A percentile compares a stretch with the other conserved stretches of the same genome.
Evolutionary conservation across 495 filamentous ascomycete species (phyloP).

Genomic region (Podospora tetraspora): DNA sequence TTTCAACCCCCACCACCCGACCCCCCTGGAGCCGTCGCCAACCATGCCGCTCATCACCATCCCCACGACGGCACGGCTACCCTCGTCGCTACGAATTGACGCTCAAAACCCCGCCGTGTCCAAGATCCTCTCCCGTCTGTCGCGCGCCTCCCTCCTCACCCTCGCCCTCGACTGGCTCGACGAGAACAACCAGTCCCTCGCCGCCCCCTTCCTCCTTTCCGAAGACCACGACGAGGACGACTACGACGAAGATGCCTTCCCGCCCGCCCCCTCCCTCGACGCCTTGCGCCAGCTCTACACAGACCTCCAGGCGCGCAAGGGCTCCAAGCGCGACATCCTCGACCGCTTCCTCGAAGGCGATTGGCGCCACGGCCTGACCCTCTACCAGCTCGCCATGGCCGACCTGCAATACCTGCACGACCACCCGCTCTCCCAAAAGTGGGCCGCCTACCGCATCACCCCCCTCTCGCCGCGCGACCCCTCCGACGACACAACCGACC

Average conservation of each 20-base stretch:
- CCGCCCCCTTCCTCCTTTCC: slow-evolving; percentile 46
- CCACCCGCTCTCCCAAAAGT: slow-evolving; percentile 64
- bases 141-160: slow-evolving; percentile 62
- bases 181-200: slow-evolving; percentile 52
- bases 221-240: slow-evolving; percentile 37
- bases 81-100: slow-evolving; percentile 54
- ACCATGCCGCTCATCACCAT: slow-evolving; percentile 43
- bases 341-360: slow-evolving; percentile 75
- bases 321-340: slow-evolving; percentile 66
- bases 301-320: slow-evolving; percentile 51
- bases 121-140: slow-evolving; percentile 62
- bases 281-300: slow-evolving; percentile 59
- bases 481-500: slow-evolving; percentile 20
- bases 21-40: background rate
- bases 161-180: slow-evolving; percentile 71
- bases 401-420: slow-evolving; percentile 76
- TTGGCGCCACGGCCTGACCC: slow-evolving; percentile 69
- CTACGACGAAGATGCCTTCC: slow-evolving; percentile 52
- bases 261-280: slow-evolving; percentile 54
- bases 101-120: slow-evolving; percentile 56
- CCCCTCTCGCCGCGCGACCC: slow-evolving; percentile 33
- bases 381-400: slow-evolving; percentile 76
- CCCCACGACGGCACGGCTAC: slow-evolving; percentile 42
- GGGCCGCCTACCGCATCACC: slow-evolving; percentile 63
- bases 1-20: background rate